Base-by-base conservation (phyloP, 768 basidiomycete genomes). In the Boletus rubropictus region DNA sequence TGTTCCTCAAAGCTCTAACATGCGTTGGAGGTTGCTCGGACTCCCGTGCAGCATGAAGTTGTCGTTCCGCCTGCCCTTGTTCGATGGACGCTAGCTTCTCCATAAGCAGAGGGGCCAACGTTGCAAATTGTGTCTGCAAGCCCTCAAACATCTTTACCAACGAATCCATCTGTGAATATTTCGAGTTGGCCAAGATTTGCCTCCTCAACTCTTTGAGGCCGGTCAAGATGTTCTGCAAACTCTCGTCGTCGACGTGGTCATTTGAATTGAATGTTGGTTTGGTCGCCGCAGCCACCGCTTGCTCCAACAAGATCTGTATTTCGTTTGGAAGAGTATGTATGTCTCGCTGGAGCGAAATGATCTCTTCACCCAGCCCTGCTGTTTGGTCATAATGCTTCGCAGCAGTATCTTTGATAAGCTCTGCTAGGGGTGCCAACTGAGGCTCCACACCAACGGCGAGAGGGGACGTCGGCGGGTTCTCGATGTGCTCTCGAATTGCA, bases 71-170 rank as follows among this genome's bases (percentile, higher is more conserved):
- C 36, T 57, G 62, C 44, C 43, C 53, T n/a, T 50, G 61, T 53
- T 58, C 63, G 37, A 71, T 62, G 22, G 60, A 60, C 12, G 53
- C 48, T 14, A 71, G 56, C 45, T 64, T 70, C 27, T 61, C 62
- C 21, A 67, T 46, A 31, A 78, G 53, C 6, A 62, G 48, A 10
- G 72, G 69, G 29, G 74, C 59, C 29, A 73, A 63, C 7, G 57
- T 57, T 11, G 63, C 65, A 42, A 82, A 54, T n/a, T 69, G 70
- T 3, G 46, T 42, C 42, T 69, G 65, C 34, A 79, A 60, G 14
- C 65, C 72, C 24, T 70, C 72, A 32, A 78, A 53, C 45, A 67
- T 67, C 28, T 54, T 61, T 24, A 63, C 44, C 6, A 73, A 55
- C 5, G 48, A 50, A 15, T 63, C 53, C 32, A 58, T 40, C 20